Evolutionary conservation across 2,329 filamentous ascomycete species (phyloP).

Genomic region (Parasarocladium wereldwijsianum): DNA sequence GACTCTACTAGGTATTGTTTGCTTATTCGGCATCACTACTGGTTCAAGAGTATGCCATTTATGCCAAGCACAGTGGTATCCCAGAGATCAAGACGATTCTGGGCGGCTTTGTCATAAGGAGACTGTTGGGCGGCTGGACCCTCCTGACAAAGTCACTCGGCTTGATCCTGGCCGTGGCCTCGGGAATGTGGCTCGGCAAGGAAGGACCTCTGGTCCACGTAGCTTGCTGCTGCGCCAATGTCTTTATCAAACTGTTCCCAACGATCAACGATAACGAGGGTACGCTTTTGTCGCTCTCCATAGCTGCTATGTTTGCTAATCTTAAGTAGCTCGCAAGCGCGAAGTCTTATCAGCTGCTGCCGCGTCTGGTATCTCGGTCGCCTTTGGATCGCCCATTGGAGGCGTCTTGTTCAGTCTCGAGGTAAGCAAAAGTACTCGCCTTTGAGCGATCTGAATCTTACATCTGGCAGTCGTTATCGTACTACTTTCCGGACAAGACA

Average conservation of each 20-base stretch:
- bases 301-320: conserved; percentile 1
- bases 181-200: conserved; percentile 92
- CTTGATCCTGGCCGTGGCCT: conserved; percentile 79
- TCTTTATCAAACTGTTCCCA: conserved; percentile 81
- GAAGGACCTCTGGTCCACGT: conserved; percentile 93
- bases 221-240: conserved; percentile 87
- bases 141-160: conserved; percentile 80
- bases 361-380: conserved; percentile 82
- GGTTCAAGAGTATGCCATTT: conserved; percentile 70
- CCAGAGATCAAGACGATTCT: conserved; percentile 95
- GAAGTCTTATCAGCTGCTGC: conserved; percentile 88
- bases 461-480: conserved; percentile 59
- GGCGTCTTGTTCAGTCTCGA: conserved; percentile 94
- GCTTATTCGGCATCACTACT: conserved; percentile 64
- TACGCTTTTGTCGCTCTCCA: conserved; percentile 18
- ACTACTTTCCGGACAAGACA: conserved; percentile 97
- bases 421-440: conserved; percentile 22
- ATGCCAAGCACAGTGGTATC: conserved; percentile 91
- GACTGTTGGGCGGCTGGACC: conserved; percentile 80
- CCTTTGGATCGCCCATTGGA: conserved; percentile 86
- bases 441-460: conserved; percentile 1
- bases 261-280: conserved; percentile 76
- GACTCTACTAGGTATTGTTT: conserved; percentile 70
- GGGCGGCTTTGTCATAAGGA: conserved; percentile 81
- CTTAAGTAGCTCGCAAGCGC: conserved; percentile 60